Conservation (phyloP, 306 rosid genomes). For the Begonia loranthoides region DNA sequence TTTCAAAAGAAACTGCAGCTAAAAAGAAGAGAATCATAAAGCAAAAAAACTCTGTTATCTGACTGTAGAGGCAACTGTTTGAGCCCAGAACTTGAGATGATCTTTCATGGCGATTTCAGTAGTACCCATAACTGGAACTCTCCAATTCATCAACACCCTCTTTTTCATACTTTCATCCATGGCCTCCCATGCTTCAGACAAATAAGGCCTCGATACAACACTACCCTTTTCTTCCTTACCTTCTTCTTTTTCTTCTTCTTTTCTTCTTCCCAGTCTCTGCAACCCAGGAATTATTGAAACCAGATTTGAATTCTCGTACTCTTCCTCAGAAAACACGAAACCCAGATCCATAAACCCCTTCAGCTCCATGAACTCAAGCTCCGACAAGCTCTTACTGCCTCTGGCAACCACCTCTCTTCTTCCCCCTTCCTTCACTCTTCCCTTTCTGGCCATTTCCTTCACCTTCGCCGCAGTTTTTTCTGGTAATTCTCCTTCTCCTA, state of each 20-base stretch:
- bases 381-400: conserved; percentile 38
- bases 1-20: background rate
- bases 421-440: conserved; percentile 2
- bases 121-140: conserved; percentile 27
- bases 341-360: conserved; percentile 94
- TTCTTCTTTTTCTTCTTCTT: conserved; percentile 7
- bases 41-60: conserved; percentile 17
- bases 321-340: conserved; percentile 65
- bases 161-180: conserved; percentile 20
- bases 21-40: background rate
- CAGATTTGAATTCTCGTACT: conserved; percentile 28
- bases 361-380: conserved; percentile 59
- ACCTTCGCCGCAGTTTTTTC: conserved; percentile 9
- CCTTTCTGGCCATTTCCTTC: conserved; percentile 5
- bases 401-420: conserved; percentile 3
- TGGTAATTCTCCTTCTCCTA: conserved; percentile 8
- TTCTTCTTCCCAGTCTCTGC: conserved; percentile 34
- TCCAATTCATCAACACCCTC: conserved; percentile 32
- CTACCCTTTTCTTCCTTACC: conserved; percentile 3
- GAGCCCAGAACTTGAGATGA: conserved; percentile 59
- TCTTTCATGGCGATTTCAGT: conserved; percentile 46
- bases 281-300: conserved; percentile 61
- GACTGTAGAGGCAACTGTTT: conserved; percentile 55
- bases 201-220: conserved; percentile 42
- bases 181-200: conserved; percentile 74